Evolutionary conservation across 225 moss, liverwort and hornwort species (phyloP).

Genomic region (Polytrichum formosum): DNA sequence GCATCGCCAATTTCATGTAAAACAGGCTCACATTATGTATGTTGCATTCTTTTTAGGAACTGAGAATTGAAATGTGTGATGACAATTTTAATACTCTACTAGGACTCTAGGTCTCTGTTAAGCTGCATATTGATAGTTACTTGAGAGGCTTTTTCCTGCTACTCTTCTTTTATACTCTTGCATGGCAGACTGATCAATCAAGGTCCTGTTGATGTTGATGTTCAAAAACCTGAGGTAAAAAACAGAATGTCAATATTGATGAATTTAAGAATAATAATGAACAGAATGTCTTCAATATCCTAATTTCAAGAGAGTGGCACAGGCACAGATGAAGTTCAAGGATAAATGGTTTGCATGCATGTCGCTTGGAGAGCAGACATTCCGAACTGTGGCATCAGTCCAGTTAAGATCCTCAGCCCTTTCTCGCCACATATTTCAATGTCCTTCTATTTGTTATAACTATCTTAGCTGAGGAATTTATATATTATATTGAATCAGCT

Average conservation of each 20-base stretch:
- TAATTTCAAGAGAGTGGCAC: conserved; percentile 22
- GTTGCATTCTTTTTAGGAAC: too few species aligned
- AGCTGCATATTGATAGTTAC: neutral
- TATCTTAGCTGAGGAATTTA: too few species aligned
- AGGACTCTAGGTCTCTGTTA: neutral
- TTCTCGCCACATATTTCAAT: too few species aligned
- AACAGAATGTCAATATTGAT: neutral
- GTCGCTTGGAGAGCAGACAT: conserved; percentile 90
- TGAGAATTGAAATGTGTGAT: too few species aligned
- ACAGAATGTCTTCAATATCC: neutral
- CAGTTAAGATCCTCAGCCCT: conserved; percentile 42
- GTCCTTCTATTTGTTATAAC: too few species aligned
- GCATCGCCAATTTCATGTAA: too few species aligned
- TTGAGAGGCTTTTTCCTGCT: neutral
- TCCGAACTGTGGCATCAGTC: conserved; percentile 77
- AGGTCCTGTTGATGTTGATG: neutral
- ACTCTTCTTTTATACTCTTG: neutral
- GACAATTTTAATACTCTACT: too few species aligned
- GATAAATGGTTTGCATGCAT: conserved; percentile 93
- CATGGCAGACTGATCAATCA: neutral
- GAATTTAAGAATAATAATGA: too few species aligned
- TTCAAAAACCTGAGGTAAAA: neutral
- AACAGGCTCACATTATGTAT: too few species aligned
- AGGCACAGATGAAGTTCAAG: conserved; percentile 86
- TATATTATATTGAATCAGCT: too few species aligned